Evolutionary conservation across 2,329 filamentous ascomycete species (phyloP).

Genomic region (Aspergillus fumigatiaffinis): DNA sequence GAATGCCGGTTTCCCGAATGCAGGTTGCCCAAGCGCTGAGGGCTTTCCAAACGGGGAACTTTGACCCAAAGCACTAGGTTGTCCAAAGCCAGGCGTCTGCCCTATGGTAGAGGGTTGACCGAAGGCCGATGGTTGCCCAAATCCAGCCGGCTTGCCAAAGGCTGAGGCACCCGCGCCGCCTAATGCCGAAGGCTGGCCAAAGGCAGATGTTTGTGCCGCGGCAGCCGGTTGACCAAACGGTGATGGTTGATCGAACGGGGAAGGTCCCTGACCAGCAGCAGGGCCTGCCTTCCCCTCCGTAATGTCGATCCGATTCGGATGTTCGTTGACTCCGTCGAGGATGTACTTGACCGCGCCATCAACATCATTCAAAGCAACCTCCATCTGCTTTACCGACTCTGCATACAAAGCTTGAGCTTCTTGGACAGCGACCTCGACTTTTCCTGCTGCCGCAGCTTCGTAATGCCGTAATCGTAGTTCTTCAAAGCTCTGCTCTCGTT

Average conservation of each 20-base stretch:
- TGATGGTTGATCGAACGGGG: constrained; percentile 31
- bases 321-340: constrained; percentile 60
- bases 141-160: constrained; percentile 16
- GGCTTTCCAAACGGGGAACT: constrained; percentile 41
- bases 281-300: constrained; percentile 29
- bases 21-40: constrained; percentile 22
- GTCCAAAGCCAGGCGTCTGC: constrained; percentile 14
- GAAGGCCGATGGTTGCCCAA: constrained; percentile 23
- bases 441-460: constrained; percentile 59
- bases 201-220: constrained; percentile 14
- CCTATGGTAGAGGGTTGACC: constrained; percentile 22
- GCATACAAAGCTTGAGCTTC: constrained; percentile 55
- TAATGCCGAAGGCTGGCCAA: constrained; percentile 26
- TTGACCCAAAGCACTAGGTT: constrained; percentile 17
- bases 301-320: constrained; percentile 69
- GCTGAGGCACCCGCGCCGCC: constrained; percentile 11
- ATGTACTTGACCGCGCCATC: constrained; percentile 70
- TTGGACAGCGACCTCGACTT: constrained; percentile 51
- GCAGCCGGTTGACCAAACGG: constrained; percentile 39
- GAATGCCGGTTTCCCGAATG: constrained; percentile 43
- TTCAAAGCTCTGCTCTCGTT: constrained; percentile 81
- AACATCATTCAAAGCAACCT: constrained; percentile 64
- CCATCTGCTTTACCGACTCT: constrained; percentile 67
- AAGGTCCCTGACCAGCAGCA: constrained; percentile 6
- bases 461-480: constrained; percentile 76